These are phyloP conservation scores for Pisolithus sp. DNA, from an alignment of 768 basidiomycete genomes.

Conservation along the genomic window DNA sequence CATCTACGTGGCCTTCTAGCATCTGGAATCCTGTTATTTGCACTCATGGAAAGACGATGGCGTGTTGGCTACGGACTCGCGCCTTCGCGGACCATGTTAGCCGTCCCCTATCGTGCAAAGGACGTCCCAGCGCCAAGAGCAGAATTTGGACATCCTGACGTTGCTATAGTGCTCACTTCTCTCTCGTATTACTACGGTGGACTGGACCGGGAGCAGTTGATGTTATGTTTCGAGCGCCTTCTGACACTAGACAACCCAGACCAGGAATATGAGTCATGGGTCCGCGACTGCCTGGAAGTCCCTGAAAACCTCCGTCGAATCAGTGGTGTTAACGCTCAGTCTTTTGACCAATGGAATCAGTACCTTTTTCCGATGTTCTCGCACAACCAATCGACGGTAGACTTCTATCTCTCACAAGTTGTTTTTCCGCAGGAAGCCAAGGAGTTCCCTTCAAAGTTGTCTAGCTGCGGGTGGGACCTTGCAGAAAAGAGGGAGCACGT, in stretches of 20 bases:
- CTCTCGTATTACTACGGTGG: conserved; percentile 34
- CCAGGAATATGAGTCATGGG: conserved; percentile 28
- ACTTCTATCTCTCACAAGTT: conserved; percentile 32
- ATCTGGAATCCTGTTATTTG: conserved; percentile 25
- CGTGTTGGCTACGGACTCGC: conserved; percentile 36
- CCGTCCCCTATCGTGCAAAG: conserved; percentile 35
- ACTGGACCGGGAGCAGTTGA: conserved; percentile 23
- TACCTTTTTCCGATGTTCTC: conserved; percentile 24
- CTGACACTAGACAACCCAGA: conserved; percentile 26
- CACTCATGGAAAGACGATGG: conserved; percentile 31
- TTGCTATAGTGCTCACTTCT: conserved; percentile 30
- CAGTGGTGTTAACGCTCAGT: conserved; percentile 24
- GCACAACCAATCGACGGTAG: conserved; percentile 24
- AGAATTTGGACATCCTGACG: conserved; percentile 36
- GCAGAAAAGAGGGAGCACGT: conserved; percentile 20
- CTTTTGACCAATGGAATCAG: conserved; percentile 17
- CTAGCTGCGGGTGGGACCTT: conserved; percentile 34
- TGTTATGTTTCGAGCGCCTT: conserved; percentile 22
- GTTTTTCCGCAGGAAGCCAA: conserved; percentile 35
- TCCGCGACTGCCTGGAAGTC: conserved; percentile 11
- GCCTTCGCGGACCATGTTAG: conserved; percentile 26
- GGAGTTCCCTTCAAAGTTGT: conserved; percentile 29
- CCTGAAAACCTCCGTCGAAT: conserved; percentile 14
- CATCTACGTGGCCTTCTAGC: conserved; percentile 31
- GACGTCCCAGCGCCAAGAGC: conserved; percentile 32